phyloP scores from a whole-genome alignment of 257 asterid species.

The Jacaranda mimosifolia region DNA sequence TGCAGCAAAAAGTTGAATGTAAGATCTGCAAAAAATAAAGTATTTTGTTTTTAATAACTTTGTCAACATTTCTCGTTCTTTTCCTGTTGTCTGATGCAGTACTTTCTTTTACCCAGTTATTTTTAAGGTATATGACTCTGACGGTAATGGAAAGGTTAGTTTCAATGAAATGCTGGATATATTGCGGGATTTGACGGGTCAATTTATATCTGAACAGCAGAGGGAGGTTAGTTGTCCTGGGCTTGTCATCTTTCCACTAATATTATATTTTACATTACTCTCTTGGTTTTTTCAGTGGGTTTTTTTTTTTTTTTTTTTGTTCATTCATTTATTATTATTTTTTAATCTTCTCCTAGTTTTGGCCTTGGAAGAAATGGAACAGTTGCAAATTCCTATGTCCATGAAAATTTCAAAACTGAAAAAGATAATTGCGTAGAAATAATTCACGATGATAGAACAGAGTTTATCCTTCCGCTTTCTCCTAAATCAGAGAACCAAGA shows the following conservation, averaged over 20 bases:
- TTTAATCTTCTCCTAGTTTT: background rate
- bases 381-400: background rate
- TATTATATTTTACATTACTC: background rate
- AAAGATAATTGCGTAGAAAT: background rate
- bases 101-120: conserved; percentile 60
- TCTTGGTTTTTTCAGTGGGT: background rate
- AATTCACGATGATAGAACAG: background rate
- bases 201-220: conserved; percentile 74
- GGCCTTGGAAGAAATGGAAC: background rate
- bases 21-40: conserved; percentile 38
- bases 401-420: background rate
- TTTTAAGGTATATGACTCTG: conserved; percentile 81
- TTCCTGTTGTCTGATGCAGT: conserved; percentile 5
- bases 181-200: conserved; percentile 85
- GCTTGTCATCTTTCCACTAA: background rate
- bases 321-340: background rate
- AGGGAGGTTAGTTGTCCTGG: conserved; percentile 60
- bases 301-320: too few relatives aligned
- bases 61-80: conserved; percentile 18
- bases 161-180: conserved; percentile 77
- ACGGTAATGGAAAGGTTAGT: conserved; percentile 79
- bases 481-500: background rate
- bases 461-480: conserved; percentile 22
- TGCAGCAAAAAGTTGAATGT: conserved; percentile 90
- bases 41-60: background rate